These are phyloP conservation scores for Cajanus cajan DNA, from an alignment of 306 rosid species.

Conservation along the genomic window DNA sequence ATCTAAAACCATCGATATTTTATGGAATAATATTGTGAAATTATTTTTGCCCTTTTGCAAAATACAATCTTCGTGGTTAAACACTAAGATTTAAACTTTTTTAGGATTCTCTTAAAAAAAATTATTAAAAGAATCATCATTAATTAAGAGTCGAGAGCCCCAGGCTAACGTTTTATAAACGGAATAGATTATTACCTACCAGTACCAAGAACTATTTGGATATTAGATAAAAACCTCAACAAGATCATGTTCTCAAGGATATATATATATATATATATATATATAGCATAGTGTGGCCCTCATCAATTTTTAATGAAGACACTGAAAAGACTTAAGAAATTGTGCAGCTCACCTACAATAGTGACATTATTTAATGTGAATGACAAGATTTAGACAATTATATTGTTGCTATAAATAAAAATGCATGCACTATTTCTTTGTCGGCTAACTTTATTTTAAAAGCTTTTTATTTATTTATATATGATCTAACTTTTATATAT, in stretches of 20 bases:
- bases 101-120: not conserved
- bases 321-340: not conserved
- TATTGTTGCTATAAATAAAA: not conserved
- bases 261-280: too few relatives aligned
- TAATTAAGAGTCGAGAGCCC: too few relatives aligned
- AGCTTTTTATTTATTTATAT: too few relatives aligned
- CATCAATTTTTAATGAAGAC: not conserved
- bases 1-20: not conserved
- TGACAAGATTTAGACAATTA: not conserved
- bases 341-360: not conserved
- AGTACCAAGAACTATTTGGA: not conserved
- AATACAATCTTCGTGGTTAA: not conserved
- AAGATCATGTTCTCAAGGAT: conserved; percentile 2
- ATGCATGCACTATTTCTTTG: not conserved
- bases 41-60: not conserved
- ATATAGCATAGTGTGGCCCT: not conserved
- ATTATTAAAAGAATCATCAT: not conserved
- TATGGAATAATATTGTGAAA: not conserved
- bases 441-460: not conserved
- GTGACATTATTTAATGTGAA: not conserved
- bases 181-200: not conserved
- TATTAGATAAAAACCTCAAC: not conserved
- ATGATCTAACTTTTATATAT: too few relatives aligned
- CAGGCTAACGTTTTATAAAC: not conserved
- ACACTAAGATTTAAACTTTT: not conserved